Base-by-base conservation (phyloP, 1,284 basidiomycete genomes). In the Coniferiporia sulphurascens region DNA sequence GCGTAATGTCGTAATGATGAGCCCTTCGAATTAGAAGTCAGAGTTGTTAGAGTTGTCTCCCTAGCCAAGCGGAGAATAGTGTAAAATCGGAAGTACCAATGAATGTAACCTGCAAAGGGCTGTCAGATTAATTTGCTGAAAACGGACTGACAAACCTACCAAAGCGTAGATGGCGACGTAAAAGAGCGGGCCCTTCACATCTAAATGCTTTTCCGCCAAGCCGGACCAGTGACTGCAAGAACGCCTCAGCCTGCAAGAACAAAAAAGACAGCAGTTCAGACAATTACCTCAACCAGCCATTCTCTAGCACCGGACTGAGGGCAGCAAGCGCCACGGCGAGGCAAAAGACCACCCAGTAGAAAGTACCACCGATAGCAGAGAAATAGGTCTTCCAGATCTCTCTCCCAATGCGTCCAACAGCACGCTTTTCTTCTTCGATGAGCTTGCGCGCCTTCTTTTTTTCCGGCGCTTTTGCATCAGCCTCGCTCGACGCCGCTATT, bases 361-460 rank as follows among this genome's bases (percentile, higher is more conserved):
- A 70, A 35, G 68, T 67, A 61, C 77, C 74, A 63, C 91, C 92
- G 66, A 85, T 87, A 0, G 89, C 88, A 55, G 73, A 73, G 68
- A 96, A 74, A 70, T 96, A 97, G 0, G 84, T 82, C 63, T 76
- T 71, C 95, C 95, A 98, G 17, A 97, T 87, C 46, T 86, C 82
- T 62, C 77, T 78, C 51, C 83, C 75, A 58, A 97, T 93, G 44
- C 87, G 82, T 0, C 95, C 95, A 21, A 92, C 86, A 0, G 92
- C 94, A 6, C 93, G 82, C 63, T 86, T 86, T 72, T 97, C 95
- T 67, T 97, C 95, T 69, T 96, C 93, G 36, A 97, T 79, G 19
- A 97, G 79, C 72, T 95, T 96, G 52, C 92, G 78, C 0, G 91
- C 88, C 0, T 81, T 70, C 70, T 91, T 92, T 71, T 83, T 86